These are phyloP conservation scores for Boletus vinaceobasis DNA, from an alignment of 768 basidiomycete species.

Conservation along the genomic window DNA sequence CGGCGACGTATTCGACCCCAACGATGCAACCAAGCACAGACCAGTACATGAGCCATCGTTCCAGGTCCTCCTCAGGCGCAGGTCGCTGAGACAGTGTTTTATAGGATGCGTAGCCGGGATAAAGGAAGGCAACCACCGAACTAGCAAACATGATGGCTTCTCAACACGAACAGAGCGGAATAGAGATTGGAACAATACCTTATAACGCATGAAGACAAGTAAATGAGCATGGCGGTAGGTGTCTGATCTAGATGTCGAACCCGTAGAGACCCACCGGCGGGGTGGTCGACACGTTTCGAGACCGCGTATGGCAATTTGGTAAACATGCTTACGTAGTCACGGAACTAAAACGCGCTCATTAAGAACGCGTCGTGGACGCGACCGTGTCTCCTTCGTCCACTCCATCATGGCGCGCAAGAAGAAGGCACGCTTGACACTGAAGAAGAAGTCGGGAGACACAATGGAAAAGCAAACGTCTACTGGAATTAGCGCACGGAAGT, in stretches of 20 bases:
- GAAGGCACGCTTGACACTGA: constrained; percentile 10
- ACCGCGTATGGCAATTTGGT: neutral
- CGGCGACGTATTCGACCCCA: constrained; percentile 76
- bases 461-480: neutral
- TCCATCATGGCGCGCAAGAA: constrained; percentile 28
- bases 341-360: constrained; percentile 24
- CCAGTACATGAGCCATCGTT: constrained; percentile 98
- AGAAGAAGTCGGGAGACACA: constrained; percentile 13
- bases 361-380: constrained; percentile 27
- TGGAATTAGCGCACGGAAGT: constrained; percentile 11
- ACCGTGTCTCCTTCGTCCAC: constrained; percentile 5
- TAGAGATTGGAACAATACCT: constrained; percentile 32
- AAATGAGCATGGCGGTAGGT: constrained; percentile 37
- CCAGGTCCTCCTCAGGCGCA: constrained; percentile 78
- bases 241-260: constrained; percentile 3
- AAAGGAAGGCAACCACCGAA: constrained; percentile 76
- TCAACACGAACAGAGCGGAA: constrained; percentile 21
- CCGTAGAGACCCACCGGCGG: neutral
- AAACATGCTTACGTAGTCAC: constrained; percentile 23
- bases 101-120: constrained; percentile 96
- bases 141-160: constrained; percentile 32
- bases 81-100: constrained; percentile 88
- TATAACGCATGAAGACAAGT: constrained; percentile 39
- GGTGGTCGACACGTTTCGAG: constrained; percentile 12
- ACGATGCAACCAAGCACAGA: constrained; percentile 82